Evolutionary conservation across 2,329 filamentous ascomycete species (phyloP).

Genomic region (Celoporthe dispersa): DNA sequence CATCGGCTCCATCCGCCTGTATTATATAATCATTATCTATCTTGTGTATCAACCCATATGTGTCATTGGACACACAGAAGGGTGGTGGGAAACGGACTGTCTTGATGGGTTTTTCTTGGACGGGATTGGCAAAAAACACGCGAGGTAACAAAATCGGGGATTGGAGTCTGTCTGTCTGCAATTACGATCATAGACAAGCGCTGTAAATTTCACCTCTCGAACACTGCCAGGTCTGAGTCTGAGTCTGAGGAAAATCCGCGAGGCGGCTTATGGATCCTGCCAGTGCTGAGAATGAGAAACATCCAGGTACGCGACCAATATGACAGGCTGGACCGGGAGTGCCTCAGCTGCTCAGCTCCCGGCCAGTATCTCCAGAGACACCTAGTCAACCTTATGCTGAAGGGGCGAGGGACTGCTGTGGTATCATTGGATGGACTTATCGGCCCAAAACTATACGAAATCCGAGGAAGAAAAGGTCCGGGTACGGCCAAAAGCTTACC

Average conservation of each 20-base stretch:
- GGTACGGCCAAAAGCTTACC: background rate
- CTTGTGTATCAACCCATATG: background rate
- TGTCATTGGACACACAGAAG: background rate
- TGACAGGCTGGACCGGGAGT: too few species aligned
- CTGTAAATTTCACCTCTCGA: conserved; percentile 1
- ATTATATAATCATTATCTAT: background rate
- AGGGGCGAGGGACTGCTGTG: background rate
- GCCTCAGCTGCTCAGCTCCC: too few species aligned
- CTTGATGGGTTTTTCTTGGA: background rate
- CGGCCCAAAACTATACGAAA: background rate
- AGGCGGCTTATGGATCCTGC: background rate
- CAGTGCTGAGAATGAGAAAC: background rate
- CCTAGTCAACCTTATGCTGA: background rate
- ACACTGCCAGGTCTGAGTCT: background rate
- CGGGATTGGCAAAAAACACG: background rate
- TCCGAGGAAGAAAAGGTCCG: background rate
- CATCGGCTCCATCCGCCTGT: background rate
- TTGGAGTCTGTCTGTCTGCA: too few species aligned
- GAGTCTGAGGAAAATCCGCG: too few species aligned
- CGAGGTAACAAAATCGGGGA: background rate
- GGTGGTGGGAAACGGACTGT: background rate
- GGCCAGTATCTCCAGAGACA: background rate
- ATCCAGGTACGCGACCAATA: too few species aligned
- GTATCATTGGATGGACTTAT: background rate
- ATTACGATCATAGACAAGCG: conserved; percentile 4